These are phyloP conservation scores for Trypanosoma theileri DNA, from an alignment of 208 protist species.

Conservation along the genomic window DNA sequence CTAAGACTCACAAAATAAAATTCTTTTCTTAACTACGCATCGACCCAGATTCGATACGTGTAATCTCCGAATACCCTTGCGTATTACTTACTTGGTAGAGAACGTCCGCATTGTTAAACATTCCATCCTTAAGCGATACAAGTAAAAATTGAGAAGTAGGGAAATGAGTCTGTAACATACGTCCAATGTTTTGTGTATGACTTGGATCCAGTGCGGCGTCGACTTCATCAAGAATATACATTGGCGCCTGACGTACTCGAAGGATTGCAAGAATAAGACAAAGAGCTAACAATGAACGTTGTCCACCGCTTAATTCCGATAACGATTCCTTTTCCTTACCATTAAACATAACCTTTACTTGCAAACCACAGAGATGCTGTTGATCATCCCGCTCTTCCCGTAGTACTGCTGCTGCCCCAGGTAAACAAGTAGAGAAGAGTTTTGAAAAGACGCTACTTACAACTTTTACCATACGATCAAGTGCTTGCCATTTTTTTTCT, in stretches of 20 bases:
- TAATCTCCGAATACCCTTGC: conserved; percentile 87
- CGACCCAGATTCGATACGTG: conserved; percentile 44
- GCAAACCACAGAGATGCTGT: conserved; percentile 88
- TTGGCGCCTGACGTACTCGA: conserved; percentile 98
- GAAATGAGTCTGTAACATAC: conserved; percentile 98
- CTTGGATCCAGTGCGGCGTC: conserved; percentile 99
- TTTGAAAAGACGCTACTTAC: conserved; percentile 96
- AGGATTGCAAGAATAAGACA: conserved; percentile 99
- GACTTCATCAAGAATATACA: conserved; percentile 99
- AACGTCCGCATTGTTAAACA: conserved; percentile 99
- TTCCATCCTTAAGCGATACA: conserved; percentile 99
- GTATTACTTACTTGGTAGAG: conserved; percentile 97
- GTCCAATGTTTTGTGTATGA: conserved; percentile 99
- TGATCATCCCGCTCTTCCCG: conserved; percentile 82
- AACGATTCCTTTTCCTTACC: conserved; percentile 97
- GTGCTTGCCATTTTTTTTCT: conserved; percentile 96
- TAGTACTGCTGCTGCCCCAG: conserved; percentile 92
- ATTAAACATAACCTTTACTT: conserved; percentile 97
- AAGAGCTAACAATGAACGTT: conserved; percentile 99
- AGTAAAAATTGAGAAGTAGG: conserved; percentile 99
- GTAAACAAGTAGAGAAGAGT: conserved; percentile 98
- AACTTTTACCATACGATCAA: conserved; percentile 95
- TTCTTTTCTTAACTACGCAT: background rate
- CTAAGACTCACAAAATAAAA: background rate
- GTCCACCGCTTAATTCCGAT: conserved; percentile 98